Percentiles rank a stretch among this genome's conserved stretches.
Evolutionary conservation across 768 basidiomycete genomes (phyloP).

Genomic region (Pleurotus giganteus): DNA sequence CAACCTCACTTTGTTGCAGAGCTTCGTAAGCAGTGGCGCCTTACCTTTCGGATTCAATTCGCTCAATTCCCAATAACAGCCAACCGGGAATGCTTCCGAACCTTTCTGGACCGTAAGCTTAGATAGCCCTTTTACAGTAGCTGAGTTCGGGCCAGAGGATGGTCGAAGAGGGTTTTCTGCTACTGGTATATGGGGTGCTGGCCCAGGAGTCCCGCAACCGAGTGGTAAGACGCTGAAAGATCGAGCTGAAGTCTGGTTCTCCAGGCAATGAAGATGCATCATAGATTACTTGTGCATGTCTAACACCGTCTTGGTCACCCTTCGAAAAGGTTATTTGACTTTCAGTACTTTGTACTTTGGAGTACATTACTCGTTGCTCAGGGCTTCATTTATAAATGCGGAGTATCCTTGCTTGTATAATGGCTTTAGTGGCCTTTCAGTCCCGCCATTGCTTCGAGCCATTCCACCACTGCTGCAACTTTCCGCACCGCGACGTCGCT

Average conservation of each 20-base stretch:
- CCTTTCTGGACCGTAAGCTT: conserved; percentile 13
- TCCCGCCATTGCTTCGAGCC: conserved; percentile 78
- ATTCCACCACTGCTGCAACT: conserved; percentile 61
- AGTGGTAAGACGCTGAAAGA: conserved; percentile 10
- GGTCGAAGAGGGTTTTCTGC: conserved; percentile 10
- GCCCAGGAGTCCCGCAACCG: conserved; percentile 7
- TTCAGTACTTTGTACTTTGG: no score
- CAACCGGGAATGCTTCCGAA: conserved; percentile 13
- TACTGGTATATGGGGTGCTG: conserved; percentile 14
- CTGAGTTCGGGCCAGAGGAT: conserved; percentile 8
- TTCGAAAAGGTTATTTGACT: no score
- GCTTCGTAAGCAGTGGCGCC: no score
- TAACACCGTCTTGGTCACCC: no score
- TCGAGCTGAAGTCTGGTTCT: conserved; percentile 15
- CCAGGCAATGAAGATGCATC: no score
- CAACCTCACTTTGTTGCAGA: no score
- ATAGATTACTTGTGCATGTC: no score
- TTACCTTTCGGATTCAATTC: no score
- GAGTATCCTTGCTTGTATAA: not conserved
- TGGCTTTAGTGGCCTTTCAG: conserved; percentile 22
- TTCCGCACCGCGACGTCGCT: conserved; percentile 69
- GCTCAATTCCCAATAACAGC: not conserved
- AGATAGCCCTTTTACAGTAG: conserved; percentile 7
- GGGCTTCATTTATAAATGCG: not conserved
- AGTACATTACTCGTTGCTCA: not conserved